Evolutionary conservation across 169 alveolate species (phyloP), one percentile per base, ranked within the genome.

Genomic region (Theileria orientalis): DNA sequence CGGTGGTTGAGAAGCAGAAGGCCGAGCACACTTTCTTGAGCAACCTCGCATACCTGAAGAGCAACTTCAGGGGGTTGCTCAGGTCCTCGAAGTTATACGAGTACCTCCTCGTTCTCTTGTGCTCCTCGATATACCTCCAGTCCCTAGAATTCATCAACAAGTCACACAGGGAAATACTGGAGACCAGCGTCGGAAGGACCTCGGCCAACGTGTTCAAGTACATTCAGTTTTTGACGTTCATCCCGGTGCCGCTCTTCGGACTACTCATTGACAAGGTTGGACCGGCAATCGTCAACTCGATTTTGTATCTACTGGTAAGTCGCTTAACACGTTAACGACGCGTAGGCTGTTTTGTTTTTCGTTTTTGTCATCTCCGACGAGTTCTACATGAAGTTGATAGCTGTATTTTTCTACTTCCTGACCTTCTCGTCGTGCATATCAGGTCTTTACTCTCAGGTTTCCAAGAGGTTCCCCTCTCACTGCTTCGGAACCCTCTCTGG

Each of bases 241-340:
- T 69, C 21, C 80, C 85, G 13, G 71, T 41, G 13, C 85, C 82
- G 35, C 37, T 76, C 74, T 29, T 76, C 32, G 85, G 85, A 16
- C 41, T 46, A 19, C 54, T 69, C 33, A 68, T 76, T 57, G 85
- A 76, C 73, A 66, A 42, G 21, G 47, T 70, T 25, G 80, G 85
- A 44, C 78, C 80, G 37, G 66, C 73, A 11, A 59, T 69, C 3
- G 85, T 70, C 30, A 47, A 60, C 73, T 54, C 37, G 62, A 27
- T 76, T 35, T 57, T 76, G 63, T 76, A 76, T 66, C 19, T 46
- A 3, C 67, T 66, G 8, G 83, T 68, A 68, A 56, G 76, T 68
- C 30, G 1, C 3, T 9, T n/a, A 25, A 52, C n/a, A 52, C 3
- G 3, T 27, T 27, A 56, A 27, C 19, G 19, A 56, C 21, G 35